phyloP scores from a whole-genome alignment of 306 rosid species.

The Myrica gale region DNA sequence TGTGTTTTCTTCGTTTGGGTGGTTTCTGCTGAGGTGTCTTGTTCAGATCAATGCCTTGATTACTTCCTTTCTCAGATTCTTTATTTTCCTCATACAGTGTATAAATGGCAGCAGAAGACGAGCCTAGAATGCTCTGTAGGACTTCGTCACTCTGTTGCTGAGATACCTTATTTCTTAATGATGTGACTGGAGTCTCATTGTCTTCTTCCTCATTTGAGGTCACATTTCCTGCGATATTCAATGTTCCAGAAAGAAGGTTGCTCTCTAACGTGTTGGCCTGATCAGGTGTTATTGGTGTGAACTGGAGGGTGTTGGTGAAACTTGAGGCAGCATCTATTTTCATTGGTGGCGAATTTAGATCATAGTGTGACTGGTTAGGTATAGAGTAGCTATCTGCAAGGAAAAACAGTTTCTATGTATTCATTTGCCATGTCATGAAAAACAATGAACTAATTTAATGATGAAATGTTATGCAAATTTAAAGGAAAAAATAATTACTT shows the following conservation, averaged over 20 bases:
- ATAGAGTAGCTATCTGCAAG: conserved; percentile 51
- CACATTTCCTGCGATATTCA: conserved; percentile 39
- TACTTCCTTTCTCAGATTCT: conserved; percentile 37
- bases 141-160: conserved; percentile 46
- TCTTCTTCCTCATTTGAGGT: conserved; percentile 47
- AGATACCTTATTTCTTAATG: conserved; percentile 39
- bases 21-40: conserved; percentile 73
- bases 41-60: conserved; percentile 57
- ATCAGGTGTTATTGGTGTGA: conserved; percentile 37
- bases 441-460: conserved; percentile 2
- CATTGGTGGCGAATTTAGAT: conserved; percentile 42
- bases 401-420: conserved; percentile 30
- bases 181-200: conserved; percentile 33
- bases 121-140: conserved; percentile 57
- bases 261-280: conserved; percentile 30
- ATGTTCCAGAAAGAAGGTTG: conserved; percentile 24
- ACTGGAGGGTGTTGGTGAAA: conserved; percentile 37
- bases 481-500: neutral
- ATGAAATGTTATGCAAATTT: neutral
- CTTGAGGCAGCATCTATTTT: conserved; percentile 35
- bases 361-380: conserved; percentile 34
- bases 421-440: conserved; percentile 16
- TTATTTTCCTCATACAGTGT: conserved; percentile 30
- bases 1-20: conserved; percentile 70
- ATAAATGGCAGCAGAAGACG: conserved; percentile 57